Evolutionary conservation across 495 filamentous ascomycete species (phyloP).

Genomic region (Aspergillus nidulans): DNA sequence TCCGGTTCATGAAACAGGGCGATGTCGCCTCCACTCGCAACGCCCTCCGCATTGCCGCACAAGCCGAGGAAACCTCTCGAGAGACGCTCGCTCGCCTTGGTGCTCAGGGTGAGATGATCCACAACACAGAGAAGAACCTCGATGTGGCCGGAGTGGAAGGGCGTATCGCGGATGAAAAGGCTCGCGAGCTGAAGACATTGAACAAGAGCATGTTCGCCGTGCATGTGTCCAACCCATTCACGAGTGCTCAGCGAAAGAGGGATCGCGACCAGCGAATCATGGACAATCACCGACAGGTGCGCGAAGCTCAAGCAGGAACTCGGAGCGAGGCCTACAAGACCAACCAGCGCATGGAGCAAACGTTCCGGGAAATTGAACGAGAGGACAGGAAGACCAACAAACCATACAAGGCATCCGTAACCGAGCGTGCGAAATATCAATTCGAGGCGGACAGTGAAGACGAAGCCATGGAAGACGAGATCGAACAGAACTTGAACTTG

Average conservation of each 20-base stretch:
- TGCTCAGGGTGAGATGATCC: constrained; percentile 68
- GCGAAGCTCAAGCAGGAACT: constrained; percentile 63
- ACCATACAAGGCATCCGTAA: constrained; percentile 49
- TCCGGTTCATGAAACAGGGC: constrained; percentile 69
- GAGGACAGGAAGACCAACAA: constrained; percentile 34
- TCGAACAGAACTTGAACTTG: constrained; percentile 60
- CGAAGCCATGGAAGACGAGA: constrained; percentile 70
- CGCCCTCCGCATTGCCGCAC: constrained; percentile 58
- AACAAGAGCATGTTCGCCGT: constrained; percentile 83
- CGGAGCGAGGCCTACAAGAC: constrained; percentile 58
- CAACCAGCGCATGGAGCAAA: constrained; percentile 56
- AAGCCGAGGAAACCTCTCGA: constrained; percentile 68
- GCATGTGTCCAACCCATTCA: constrained; percentile 71
- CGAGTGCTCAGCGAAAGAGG: constrained; percentile 48
- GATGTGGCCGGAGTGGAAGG: constrained; percentile 66
- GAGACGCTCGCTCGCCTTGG: constrained; percentile 66
- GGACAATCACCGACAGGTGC: constrained; percentile 59
- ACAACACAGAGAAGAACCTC: constrained; percentile 72
- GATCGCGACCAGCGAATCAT: constrained; percentile 59
- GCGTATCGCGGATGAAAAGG: constrained; percentile 67
- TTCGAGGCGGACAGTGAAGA: constrained; percentile 76
- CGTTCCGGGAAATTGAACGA: constrained; percentile 50
- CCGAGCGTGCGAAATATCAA: constrained; percentile 70
- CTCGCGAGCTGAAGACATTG: constrained; percentile 67
- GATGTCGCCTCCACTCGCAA: constrained; percentile 69